Conservation (phyloP, 116 monocot species). For the Posidonia oceanica region DNA sequence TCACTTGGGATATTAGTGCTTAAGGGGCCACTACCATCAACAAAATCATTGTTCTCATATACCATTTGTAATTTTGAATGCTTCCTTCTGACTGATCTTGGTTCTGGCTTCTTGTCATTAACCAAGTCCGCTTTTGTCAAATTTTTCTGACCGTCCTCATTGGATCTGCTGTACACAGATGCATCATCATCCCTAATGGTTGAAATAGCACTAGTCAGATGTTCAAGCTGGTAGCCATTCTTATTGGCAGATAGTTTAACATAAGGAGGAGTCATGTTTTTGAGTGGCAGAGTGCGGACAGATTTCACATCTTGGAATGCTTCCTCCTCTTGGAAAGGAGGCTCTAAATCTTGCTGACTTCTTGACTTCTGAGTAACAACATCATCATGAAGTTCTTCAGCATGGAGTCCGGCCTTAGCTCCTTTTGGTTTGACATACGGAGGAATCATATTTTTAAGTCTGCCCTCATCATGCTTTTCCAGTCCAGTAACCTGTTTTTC, state of each 20-base stretch:
- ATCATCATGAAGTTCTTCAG: not conserved
- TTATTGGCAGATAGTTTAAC: not conserved
- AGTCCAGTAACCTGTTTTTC: not conserved
- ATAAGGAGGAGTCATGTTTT: conserved; percentile 2
- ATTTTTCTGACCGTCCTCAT: not conserved
- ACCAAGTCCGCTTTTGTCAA: not conserved
- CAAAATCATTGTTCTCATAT: conserved; percentile 4
- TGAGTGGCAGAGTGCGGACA: too few species aligned
- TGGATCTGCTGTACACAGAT: not conserved
- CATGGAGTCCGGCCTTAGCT: not conserved
- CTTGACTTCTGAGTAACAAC: not conserved
- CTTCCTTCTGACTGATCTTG: conserved; percentile 36
- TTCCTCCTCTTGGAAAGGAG: not conserved
- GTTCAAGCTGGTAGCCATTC: conserved; percentile 1
- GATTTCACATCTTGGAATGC: not conserved
- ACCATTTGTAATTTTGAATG: conserved; percentile 8
- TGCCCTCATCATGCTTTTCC: not conserved
- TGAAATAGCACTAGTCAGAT: not conserved
- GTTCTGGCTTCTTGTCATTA: conserved; percentile 2
- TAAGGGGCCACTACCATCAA: not conserved
- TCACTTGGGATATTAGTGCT: not conserved
- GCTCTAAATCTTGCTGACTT: conserved; percentile 1
- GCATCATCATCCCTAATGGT: not conserved
- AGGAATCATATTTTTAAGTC: conserved; percentile 1
- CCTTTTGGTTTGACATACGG: conserved; percentile 4